These are phyloP conservation scores for Phylloporus sp. DNA, from an alignment of 1,284 basidiomycete genomes.

Conservation along the genomic window DNA sequence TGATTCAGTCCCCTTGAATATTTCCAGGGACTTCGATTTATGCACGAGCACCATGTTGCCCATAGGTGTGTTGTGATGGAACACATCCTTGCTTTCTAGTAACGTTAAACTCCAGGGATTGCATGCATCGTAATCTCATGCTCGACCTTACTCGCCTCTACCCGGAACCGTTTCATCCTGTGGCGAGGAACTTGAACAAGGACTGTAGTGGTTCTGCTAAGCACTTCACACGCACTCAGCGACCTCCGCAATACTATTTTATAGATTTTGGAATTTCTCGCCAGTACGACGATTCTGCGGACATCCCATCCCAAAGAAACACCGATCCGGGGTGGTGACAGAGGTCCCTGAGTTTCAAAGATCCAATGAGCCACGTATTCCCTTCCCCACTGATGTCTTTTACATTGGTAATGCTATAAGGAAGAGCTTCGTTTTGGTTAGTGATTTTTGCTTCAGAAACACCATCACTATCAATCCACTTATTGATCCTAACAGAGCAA, in stretches of 20 bases:
- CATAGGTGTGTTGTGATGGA: neutral
- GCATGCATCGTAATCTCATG: neutral
- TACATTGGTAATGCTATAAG: neutral
- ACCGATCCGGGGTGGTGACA: neutral
- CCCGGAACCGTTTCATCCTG: neutral
- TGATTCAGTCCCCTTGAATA: neutral
- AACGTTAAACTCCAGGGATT: neutral
- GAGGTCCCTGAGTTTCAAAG: neutral
- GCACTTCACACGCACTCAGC: neutral
- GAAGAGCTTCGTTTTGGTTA: neutral
- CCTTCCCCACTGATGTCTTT: neutral
- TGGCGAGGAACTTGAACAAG: neutral
- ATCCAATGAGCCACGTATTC: neutral
- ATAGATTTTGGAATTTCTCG: neutral
- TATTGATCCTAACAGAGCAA: neutral
- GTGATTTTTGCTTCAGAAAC: neutral
- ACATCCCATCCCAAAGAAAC: neutral
- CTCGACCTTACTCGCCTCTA: neutral
- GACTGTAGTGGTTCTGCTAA: neutral
- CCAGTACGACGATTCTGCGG: neutral
- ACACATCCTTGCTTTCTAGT: neutral
- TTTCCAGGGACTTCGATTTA: neutral
- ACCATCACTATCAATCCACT: neutral
- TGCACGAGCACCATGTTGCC: neutral
- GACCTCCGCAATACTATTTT: neutral